Percentiles rank a stretch among this genome's conserved stretches.
These are phyloP conservation scores for Trifolium pratense DNA, from an alignment of 306 rosid genomes.

Conservation along the genomic window DNA sequence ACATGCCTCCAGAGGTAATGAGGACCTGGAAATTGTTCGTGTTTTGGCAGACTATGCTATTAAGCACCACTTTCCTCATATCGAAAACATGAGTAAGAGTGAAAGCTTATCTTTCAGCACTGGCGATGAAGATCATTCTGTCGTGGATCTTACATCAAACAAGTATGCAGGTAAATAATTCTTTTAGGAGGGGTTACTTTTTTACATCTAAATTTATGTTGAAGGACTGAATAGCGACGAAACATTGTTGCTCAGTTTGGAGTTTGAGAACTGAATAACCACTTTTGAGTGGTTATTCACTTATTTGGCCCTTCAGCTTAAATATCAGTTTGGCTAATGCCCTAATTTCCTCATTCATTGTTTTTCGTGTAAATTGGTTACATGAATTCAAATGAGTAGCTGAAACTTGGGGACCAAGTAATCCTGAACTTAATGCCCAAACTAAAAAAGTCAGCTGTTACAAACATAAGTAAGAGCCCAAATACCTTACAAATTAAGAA, in stretches of 20 bases:
- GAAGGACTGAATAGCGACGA: neutral
- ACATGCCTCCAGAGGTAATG: conserved; percentile 83
- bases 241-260: conserved; percentile 1
- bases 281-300: conserved; percentile 27
- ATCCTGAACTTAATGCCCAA: neutral
- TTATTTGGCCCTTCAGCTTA: conserved; percentile 4
- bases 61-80: conserved; percentile 85
- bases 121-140: conserved; percentile 71
- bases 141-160: conserved; percentile 95
- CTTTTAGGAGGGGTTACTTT: conserved; percentile 2
- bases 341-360: neutral
- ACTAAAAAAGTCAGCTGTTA: neutral
- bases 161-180: conserved; percentile 84
- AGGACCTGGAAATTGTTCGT: conserved; percentile 77
- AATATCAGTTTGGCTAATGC: conserved; percentile 7
- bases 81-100: conserved; percentile 83
- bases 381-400: neutral
- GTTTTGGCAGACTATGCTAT: conserved; percentile 89
- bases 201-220: neutral
- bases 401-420: neutral
- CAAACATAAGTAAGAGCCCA: neutral
- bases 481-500: conserved; percentile 1
- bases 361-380: conserved; percentile 19
- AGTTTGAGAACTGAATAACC: conserved; percentile 3
- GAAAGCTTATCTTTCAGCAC: conserved; percentile 87